Base-by-base conservation (phyloP, 208 protist species). In the Borovskyia barvae region DNA sequence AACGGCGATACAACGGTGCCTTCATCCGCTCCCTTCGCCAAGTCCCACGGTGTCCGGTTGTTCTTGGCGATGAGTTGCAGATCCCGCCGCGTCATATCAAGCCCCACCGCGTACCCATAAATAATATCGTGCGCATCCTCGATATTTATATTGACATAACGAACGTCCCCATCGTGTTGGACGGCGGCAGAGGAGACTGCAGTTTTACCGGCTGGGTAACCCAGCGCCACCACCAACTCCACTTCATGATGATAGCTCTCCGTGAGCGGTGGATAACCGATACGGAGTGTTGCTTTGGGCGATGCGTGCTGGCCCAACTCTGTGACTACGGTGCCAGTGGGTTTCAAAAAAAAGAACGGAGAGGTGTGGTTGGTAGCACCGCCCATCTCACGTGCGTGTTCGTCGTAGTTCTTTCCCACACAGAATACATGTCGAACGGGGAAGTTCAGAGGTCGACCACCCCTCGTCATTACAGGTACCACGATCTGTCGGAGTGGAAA, bases 21-120 rank as follows among this genome's bases (percentile, higher is more conserved):
- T 14, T 87, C 87, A 36, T 97, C 88, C 8, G 72, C 82, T 28
- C 88, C 84, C 62, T 97, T 97, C 14, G 89, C 81, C 5, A 92
- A 53, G 39, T 90, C 85, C 85, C 88, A 95, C 42, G 92, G 92
- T 56, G 74, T 64, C 11, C 88, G 85, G 19, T 77, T 73, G 19
- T 41, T 56, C 57, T 91, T 94, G 2, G 85, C 83, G 39, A 80
- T 43, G n/a, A 60, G 41, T 66, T 97, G 92, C 42, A 93, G 12
- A 43, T 94, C 84, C n/a, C 92, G 77, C 2, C 80, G 78, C 0
- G 92, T 97, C 80, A 97, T 86, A 71, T 97, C 92, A 8, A 97
- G 62, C 19, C 81, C 85, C 8, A 97, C 58, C 3, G 59, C 85
- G 52, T 94, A 97, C 28, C 82, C 92, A 43, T 74, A 78, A 15